Evolutionary conservation across 2,329 filamentous ascomycete genomes (phyloP).

Genomic region (Sporothrix brunneoviolacea): DNA sequence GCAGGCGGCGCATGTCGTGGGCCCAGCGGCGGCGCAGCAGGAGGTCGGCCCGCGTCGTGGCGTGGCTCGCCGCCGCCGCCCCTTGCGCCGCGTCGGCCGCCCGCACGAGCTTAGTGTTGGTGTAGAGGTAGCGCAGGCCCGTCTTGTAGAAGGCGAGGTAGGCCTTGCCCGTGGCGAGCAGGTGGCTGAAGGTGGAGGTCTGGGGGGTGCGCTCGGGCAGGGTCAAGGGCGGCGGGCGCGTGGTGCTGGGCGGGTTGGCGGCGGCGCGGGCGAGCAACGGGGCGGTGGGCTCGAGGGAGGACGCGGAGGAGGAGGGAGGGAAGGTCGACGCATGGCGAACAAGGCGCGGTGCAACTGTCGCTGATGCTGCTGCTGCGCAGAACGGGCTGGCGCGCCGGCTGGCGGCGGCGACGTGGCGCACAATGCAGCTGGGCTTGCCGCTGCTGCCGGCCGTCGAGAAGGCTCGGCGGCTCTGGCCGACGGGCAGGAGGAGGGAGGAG

Average conservation of each 20-base stretch:
- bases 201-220: slow-evolving; percentile 49
- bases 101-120: slow-evolving; percentile 41
- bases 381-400: neutral
- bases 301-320: neutral
- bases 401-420: neutral
- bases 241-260: slow-evolving; percentile 63
- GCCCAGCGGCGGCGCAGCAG: slow-evolving; percentile 62
- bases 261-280: slow-evolving; percentile 8
- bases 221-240: slow-evolving; percentile 62
- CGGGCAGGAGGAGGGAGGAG: neutral
- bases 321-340: neutral
- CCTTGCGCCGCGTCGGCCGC: slow-evolving; percentile 11
- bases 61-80: slow-evolving; percentile 20
- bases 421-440: neutral
- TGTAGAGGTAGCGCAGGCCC: slow-evolving; percentile 67
- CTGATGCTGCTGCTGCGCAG: neutral
- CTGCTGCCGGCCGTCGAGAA: neutral
- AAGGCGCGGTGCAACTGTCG: neutral
- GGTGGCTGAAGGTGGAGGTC: slow-evolving; percentile 43
- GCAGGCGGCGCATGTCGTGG: slow-evolving; percentile 70
- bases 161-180: slow-evolving; percentile 60
- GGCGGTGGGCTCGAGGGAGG: neutral
- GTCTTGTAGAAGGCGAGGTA: slow-evolving; percentile 84
- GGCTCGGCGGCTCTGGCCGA: slow-evolving; percentile 2
- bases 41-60: slow-evolving; percentile 56